phyloP scores from a whole-genome alignment of 1,284 basidiomycete genomes.

The Hymenochaete sp. region DNA sequence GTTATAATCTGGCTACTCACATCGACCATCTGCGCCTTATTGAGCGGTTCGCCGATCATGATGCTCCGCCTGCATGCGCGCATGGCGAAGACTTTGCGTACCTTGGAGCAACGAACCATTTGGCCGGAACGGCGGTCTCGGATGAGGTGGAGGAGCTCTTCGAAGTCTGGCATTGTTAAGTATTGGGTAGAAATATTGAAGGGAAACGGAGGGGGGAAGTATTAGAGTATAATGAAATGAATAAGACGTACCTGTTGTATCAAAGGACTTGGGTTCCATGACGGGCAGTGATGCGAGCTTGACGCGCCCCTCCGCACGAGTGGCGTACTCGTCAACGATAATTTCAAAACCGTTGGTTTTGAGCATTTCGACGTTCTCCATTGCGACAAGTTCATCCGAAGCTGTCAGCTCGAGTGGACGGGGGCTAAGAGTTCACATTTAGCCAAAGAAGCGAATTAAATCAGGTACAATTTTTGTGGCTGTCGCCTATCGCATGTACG shows the following conservation, averaged over 20 bases:
- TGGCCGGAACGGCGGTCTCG: slow-evolving; percentile 65
- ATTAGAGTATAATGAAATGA: slow-evolving; percentile 5
- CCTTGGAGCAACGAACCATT: slow-evolving; percentile 87
- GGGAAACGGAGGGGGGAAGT: neutral
- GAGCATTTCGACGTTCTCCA: slow-evolving; percentile 79
- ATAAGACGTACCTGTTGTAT: slow-evolving; percentile 50
- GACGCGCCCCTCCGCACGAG: slow-evolving; percentile 42
- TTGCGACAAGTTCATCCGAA: slow-evolving; percentile 81
- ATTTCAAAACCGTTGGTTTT: slow-evolving; percentile 86
- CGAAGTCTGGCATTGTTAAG: slow-evolving; percentile 60
- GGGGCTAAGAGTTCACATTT: slow-evolving; percentile 65
- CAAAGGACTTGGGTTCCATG: slow-evolving; percentile 84
- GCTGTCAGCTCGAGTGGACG: slow-evolving; percentile 78
- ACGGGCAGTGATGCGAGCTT: slow-evolving; percentile 80
- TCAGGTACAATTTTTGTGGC: neutral
- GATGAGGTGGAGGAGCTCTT: slow-evolving; percentile 84
- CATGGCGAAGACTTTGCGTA: slow-evolving; percentile 94
- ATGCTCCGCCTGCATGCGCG: slow-evolving; percentile 93
- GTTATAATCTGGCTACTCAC: slow-evolving; percentile 36
- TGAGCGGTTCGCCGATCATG: slow-evolving; percentile 89
- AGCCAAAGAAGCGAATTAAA: slow-evolving; percentile 5
- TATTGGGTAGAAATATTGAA: neutral
- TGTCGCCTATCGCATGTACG: slow-evolving; percentile 22
- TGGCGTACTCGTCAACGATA: slow-evolving; percentile 39
- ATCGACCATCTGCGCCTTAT: slow-evolving; percentile 66